These are phyloP conservation scores for Mycosphaerella sp. DNA, from an alignment of 2,329 filamentous ascomycete species.

Conservation along the genomic window DNA sequence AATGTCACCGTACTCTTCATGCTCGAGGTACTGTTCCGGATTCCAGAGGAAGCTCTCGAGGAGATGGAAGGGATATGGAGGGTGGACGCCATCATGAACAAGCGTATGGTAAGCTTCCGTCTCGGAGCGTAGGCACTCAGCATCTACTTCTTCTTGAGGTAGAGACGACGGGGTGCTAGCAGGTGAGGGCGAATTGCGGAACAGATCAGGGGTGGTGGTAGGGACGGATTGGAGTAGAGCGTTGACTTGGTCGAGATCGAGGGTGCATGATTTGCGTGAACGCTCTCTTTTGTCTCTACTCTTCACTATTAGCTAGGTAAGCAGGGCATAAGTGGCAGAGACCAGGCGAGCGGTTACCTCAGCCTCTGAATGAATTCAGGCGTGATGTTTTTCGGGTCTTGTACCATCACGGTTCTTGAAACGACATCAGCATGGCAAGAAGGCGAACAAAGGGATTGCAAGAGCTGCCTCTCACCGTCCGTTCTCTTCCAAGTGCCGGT, in stretches of 20 bases:
- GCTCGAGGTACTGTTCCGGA: constrained; percentile 1
- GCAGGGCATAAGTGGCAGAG: background rate
- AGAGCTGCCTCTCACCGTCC: background rate
- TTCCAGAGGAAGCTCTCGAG: constrained; percentile 1
- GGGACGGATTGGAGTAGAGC: constrained; percentile 1
- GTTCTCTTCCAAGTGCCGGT: background rate
- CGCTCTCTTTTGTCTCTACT: background rate
- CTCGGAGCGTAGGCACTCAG: background rate
- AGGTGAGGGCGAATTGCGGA: background rate
- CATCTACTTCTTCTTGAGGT: background rate
- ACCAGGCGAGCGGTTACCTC: background rate
- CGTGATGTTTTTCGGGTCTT: constrained; percentile 4
- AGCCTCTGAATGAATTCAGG: constrained; percentile 4
- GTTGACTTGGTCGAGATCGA: constrained; percentile 4
- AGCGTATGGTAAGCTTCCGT: constrained; percentile 1
- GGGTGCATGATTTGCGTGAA: background rate
- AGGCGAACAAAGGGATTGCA: background rate
- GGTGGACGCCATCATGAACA: background rate
- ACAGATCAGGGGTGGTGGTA: background rate
- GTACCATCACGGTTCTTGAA: background rate
- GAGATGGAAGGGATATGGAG: constrained; percentile 7
- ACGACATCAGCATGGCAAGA: background rate
- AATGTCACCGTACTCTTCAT: constrained; percentile 6
- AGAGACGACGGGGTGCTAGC: background rate
- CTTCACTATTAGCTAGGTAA: background rate